Conservation (phyloP, 1,284 basidiomycete species). For the Vanrija pseudolonga region DNA sequence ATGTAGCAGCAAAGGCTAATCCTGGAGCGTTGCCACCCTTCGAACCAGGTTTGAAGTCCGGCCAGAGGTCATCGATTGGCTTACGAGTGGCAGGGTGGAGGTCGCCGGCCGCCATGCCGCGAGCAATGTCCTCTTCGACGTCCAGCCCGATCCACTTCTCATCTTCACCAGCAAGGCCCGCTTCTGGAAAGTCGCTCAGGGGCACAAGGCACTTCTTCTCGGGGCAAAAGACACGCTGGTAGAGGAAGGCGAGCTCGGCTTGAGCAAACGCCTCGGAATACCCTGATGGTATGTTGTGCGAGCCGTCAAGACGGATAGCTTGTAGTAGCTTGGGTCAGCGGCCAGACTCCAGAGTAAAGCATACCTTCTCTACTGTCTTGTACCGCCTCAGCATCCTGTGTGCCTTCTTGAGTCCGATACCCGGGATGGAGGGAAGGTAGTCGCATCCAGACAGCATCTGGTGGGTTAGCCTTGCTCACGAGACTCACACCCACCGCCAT, state of each 20-base stretch:
- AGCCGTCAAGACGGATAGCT: slow-evolving; percentile 75
- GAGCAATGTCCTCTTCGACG: slow-evolving; percentile 41
- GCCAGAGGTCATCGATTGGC: slow-evolving; percentile 76
- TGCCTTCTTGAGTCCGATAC: slow-evolving; percentile 95
- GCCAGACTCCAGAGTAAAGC: background rate
- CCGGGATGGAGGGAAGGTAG: slow-evolving; percentile 93
- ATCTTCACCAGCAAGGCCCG: slow-evolving; percentile 58
- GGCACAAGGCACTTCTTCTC: slow-evolving; percentile 61
- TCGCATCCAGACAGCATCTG: slow-evolving; percentile 93
- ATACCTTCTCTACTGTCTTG: slow-evolving; percentile 79
- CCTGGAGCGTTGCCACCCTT: background rate
- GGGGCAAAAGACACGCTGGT: slow-evolving; percentile 92
- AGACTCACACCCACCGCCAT: slow-evolving; percentile 63
- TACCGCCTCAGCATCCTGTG: slow-evolving; percentile 74
- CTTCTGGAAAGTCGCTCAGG: slow-evolving; percentile 58
- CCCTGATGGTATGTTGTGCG: slow-evolving; percentile 69
- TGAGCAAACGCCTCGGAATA: slow-evolving; percentile 66
- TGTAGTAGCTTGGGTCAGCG: slow-evolving; percentile 55
- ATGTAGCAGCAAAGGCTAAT: slow-evolving; percentile 12
- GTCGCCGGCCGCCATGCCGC: slow-evolving; percentile 68
- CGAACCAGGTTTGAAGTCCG: slow-evolving; percentile 50
- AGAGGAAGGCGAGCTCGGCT: slow-evolving; percentile 89
- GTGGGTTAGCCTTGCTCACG: background rate
- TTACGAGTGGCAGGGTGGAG: slow-evolving; percentile 69
- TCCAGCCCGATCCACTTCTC: slow-evolving; percentile 72